Percentiles rank a stretch among this genome's conserved stretches.
Conservation (phyloP, 768 basidiomycete genomes). For the Russula sp. region DNA sequence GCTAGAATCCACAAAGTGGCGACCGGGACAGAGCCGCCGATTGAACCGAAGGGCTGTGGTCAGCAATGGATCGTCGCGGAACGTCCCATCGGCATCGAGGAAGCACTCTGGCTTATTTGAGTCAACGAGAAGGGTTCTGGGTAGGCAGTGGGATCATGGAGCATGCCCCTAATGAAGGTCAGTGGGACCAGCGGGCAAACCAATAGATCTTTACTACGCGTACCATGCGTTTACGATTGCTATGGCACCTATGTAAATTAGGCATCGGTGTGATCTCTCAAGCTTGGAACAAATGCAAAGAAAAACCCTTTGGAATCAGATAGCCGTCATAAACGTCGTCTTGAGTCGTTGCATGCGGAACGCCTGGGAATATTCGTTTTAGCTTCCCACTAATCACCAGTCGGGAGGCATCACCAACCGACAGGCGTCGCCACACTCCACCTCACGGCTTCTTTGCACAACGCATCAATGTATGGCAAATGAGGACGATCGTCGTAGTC, state of each 20-base stretch:
- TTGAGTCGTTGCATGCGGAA: slow-evolving; percentile 50
- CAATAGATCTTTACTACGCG: too few relatives aligned
- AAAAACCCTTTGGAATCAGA: slow-evolving; percentile 47
- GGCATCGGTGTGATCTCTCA: neutral
- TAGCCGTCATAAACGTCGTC: slow-evolving; percentile 50
- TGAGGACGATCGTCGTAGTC: slow-evolving; percentile 41
- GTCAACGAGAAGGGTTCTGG: slow-evolving; percentile 23
- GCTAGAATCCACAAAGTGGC: slow-evolving; percentile 20
- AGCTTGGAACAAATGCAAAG: neutral
- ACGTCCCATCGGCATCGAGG: slow-evolving; percentile 21
- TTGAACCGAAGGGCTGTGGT: slow-evolving; percentile 22
- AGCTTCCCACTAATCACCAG: neutral
- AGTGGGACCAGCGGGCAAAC: neutral
- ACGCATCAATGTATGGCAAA: slow-evolving; percentile 47
- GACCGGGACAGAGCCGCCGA: slow-evolving; percentile 21
- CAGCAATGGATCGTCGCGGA: slow-evolving; percentile 27
- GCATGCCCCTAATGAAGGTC: slow-evolving; percentile 10
- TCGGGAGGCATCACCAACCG: slow-evolving; percentile 27
- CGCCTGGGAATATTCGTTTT: slow-evolving; percentile 29
- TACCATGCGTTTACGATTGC: slow-evolving; percentile 8
- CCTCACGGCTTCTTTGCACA: slow-evolving; percentile 44
- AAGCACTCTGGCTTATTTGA: slow-evolving; percentile 24
- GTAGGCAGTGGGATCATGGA: slow-evolving; percentile 20
- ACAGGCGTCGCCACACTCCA: slow-evolving; percentile 48
- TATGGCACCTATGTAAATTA: neutral